These are phyloP conservation scores for Fusarium guadeloupense DNA, from an alignment of 2,329 filamentous ascomycete species.

Conservation along the genomic window DNA sequence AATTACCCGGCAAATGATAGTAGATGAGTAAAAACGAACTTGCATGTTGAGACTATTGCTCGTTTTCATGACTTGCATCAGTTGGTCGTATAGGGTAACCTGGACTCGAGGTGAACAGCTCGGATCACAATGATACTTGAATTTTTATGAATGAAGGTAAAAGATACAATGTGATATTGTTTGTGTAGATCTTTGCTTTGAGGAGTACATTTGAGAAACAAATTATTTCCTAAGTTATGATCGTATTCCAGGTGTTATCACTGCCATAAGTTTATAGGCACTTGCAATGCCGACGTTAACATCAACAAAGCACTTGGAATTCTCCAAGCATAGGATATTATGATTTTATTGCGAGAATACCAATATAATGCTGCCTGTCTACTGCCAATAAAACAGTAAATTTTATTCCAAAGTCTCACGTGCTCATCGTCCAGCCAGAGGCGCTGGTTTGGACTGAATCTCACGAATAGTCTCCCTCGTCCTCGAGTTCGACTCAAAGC, in stretches of 20 bases:
- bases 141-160: no score
- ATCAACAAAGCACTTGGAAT: background rate
- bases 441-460: conserved; percentile 62
- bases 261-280: no score
- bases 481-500: conserved; percentile 70
- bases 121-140: no score
- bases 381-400: background rate
- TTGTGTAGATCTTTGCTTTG: no score
- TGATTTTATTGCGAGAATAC: background rate
- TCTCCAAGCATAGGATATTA: background rate
- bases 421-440: conserved; percentile 36
- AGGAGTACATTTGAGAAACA: no score
- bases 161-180: no score
- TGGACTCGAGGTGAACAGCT: background rate
- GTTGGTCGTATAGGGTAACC: background rate
- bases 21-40: no score
- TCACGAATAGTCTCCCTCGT: conserved; percentile 67
- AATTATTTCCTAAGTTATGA: no score
- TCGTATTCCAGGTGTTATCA: no score
- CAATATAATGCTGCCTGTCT: background rate
- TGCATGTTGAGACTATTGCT: background rate
- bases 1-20: no score
- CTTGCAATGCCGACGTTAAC: no score
- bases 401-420: background rate
- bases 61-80: background rate